Percentiles rank a stretch among this genome's conserved stretches.
Conservation (phyloP, 345 rosid species). For the Citrus hindsii region DNA sequence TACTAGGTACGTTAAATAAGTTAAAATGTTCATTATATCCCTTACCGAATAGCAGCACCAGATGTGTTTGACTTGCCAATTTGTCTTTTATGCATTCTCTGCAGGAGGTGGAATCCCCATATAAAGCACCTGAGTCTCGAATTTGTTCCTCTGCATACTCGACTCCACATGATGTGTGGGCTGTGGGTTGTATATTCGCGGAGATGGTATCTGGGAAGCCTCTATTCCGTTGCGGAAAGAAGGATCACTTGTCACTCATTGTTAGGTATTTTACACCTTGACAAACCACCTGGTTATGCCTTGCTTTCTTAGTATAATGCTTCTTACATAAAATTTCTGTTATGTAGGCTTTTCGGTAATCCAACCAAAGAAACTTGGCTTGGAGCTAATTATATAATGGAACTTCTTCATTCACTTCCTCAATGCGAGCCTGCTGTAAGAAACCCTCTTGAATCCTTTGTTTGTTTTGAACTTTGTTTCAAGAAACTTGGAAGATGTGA, state of each 20-base stretch:
- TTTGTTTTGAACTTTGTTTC: neutral
- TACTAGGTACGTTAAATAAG: neutral
- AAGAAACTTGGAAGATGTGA: neutral
- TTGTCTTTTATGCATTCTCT: neutral
- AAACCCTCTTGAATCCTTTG: too few relatives aligned
- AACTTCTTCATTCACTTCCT: neutral
- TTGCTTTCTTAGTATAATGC: neutral
- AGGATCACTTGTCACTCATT: slow-evolving; percentile 32
- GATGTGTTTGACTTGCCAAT: neutral
- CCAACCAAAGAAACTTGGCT: neutral
- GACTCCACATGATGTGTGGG: slow-evolving; percentile 45
- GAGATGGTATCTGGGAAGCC: slow-evolving; percentile 38
- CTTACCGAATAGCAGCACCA: neutral
- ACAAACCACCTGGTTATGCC: neutral
- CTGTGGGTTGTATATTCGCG: slow-evolving; percentile 51
- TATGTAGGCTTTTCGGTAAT: neutral
- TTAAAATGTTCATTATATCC: neutral
- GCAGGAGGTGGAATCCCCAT: slow-evolving; percentile 39
- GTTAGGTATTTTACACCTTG: slow-evolving; percentile 30
- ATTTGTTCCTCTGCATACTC: slow-evolving; percentile 39
- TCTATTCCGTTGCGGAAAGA: slow-evolving; percentile 35
- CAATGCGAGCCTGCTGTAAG: neutral
- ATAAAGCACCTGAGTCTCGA: slow-evolving; percentile 48
- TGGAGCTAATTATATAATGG: neutral
- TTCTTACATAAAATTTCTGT: neutral